Conservation (phyloP, 495 filamentous ascomycete genomes). For the Tuber microsphaerosporum region DNA sequence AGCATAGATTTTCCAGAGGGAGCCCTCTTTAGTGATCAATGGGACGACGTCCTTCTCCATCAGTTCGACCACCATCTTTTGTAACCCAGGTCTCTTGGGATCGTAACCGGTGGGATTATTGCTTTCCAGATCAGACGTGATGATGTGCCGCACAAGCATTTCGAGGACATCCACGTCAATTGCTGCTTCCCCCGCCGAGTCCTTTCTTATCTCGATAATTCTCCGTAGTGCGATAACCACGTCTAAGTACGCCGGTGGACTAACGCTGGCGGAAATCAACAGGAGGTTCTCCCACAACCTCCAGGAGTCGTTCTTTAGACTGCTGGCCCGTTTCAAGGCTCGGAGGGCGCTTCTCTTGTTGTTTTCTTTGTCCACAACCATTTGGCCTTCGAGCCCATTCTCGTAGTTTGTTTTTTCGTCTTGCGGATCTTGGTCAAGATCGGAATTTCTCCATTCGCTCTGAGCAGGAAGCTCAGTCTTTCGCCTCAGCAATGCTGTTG, state of each 20-base stretch:
- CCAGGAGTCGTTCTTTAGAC: slow-evolving; percentile 71
- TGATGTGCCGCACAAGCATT: slow-evolving; percentile 62
- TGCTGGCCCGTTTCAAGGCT: slow-evolving; percentile 76
- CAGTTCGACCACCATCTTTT: slow-evolving; percentile 58
- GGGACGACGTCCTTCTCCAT: slow-evolving; percentile 66
- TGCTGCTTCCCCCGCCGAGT: slow-evolving; percentile 62
- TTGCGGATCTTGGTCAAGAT: slow-evolving; percentile 45
- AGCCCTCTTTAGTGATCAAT: slow-evolving; percentile 69
- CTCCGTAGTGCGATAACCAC: slow-evolving; percentile 63
- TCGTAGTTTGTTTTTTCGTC: slow-evolving; percentile 40
- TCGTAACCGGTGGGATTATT: slow-evolving; percentile 25
- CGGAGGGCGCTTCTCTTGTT: slow-evolving; percentile 65
- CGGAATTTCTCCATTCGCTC: slow-evolving; percentile 24
- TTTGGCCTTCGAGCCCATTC: slow-evolving; percentile 24
- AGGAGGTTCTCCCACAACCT: slow-evolving; percentile 95
- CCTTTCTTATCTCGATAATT: slow-evolving; percentile 66
- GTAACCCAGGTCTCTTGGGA: slow-evolving; percentile 38
- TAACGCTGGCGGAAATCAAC: slow-evolving; percentile 68
- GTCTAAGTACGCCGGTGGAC: slow-evolving; percentile 66
- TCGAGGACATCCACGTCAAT: slow-evolving; percentile 68
- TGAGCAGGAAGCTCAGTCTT: slow-evolving; percentile 34
- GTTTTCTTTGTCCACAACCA: slow-evolving; percentile 49
- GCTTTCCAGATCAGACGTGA: slow-evolving; percentile 42
- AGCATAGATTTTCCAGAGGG: slow-evolving; percentile 67
- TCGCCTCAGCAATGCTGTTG: slow-evolving; percentile 62